Percentiles rank a stretch among this genome's conserved stretches.
Evolutionary conservation across 2,329 filamentous ascomycete genomes (phyloP).

Genomic region (Diaporthe destruens): DNA sequence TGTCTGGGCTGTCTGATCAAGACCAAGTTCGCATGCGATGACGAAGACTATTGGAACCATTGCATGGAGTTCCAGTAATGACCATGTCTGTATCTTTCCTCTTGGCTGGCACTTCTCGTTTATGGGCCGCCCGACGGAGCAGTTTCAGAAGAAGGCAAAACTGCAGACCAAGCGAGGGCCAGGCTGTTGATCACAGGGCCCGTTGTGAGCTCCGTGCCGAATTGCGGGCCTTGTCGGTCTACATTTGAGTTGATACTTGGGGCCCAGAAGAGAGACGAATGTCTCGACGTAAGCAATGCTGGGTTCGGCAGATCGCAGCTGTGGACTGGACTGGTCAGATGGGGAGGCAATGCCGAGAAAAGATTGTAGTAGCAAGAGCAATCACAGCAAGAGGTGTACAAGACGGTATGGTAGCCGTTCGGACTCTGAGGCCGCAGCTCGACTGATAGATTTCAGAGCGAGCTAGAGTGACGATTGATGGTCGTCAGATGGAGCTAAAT

Average conservation of each 20-base stretch:
- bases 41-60: constrained; percentile 13
- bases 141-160: background rate
- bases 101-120: constrained; percentile 3
- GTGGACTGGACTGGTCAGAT: background rate
- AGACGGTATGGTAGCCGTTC: constrained; percentile 78
- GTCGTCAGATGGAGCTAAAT: constrained; percentile 59
- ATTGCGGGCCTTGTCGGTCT: background rate
- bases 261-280: background rate
- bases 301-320: background rate
- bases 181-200: background rate
- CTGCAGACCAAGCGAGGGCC: background rate
- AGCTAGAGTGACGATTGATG: constrained; percentile 64
- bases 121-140: background rate
- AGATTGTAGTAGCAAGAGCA: constrained; percentile 7
- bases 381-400: constrained; percentile 50
- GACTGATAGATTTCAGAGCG: constrained; percentile 66
- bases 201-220: too few species aligned
- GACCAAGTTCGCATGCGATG: background rate
- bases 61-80: background rate
- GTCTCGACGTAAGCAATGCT: background rate
- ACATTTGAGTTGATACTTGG: background rate
- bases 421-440: constrained; percentile 80
- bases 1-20: background rate
- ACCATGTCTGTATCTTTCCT: background rate
- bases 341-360: background rate